phyloP scores from a whole-genome alignment of 2,329 filamentous ascomycete genomes.

The Phaeosphaeriaceae sp. region DNA sequence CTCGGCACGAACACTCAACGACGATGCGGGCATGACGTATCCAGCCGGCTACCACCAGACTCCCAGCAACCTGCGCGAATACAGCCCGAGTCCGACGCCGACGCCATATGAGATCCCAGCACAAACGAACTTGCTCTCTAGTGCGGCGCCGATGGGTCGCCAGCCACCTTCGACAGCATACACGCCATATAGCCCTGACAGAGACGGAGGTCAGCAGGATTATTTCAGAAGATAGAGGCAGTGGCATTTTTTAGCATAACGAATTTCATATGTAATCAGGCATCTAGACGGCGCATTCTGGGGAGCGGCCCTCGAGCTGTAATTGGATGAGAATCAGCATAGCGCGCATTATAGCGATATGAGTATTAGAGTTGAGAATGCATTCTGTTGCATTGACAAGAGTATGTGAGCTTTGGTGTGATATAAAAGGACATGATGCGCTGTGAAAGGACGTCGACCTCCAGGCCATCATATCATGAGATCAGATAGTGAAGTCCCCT shows the following conservation, averaged over 20 bases:
- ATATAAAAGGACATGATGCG: background rate
- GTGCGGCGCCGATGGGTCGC: slow-evolving; percentile 45
- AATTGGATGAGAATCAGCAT: background rate
- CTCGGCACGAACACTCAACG: slow-evolving; percentile 37
- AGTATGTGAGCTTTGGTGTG: background rate
- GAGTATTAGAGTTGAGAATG: background rate
- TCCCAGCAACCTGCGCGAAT: slow-evolving; percentile 50
- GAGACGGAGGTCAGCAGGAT: slow-evolving; percentile 22
- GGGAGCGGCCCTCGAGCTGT: background rate
- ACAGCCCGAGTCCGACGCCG: slow-evolving; percentile 48
- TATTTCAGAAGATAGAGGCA: slow-evolving; percentile 25
- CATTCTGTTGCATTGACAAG: background rate
- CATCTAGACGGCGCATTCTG: background rate
- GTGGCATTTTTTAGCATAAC: background rate
- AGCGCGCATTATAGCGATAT: background rate
- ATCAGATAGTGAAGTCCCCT: too few relatives aligned
- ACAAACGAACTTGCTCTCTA: slow-evolving; percentile 30
- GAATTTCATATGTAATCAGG: background rate
- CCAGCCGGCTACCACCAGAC: slow-evolving; percentile 58
- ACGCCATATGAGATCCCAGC: slow-evolving; percentile 34
- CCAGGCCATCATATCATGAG: too few relatives aligned
- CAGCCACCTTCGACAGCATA: slow-evolving; percentile 24
- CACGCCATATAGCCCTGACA: slow-evolving; percentile 39
- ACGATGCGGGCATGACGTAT: slow-evolving; percentile 50
- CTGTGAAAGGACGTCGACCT: too few relatives aligned